Percentiles rank a stretch among this genome's conserved stretches.
Conservation (phyloP, 2,329 filamentous ascomycete species). For the Endothia cerciana region DNA sequence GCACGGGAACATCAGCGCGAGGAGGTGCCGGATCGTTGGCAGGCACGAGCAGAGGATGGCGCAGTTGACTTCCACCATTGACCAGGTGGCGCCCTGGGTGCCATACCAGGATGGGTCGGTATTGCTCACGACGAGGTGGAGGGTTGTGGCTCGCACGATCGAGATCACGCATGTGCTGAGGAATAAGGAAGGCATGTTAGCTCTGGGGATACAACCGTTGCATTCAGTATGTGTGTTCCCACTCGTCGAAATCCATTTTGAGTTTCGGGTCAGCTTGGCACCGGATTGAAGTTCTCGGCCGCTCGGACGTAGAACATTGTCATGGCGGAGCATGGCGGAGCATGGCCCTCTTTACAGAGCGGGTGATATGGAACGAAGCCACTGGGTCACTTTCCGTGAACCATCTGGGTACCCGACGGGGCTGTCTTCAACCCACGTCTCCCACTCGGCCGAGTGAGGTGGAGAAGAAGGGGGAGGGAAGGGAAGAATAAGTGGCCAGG, state of each 20-base stretch:
- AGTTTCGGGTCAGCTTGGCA: not conserved
- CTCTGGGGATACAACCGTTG: not conserved
- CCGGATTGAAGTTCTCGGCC: too few species aligned
- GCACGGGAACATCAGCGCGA: conserved; percentile 31
- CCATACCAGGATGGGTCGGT: conserved; percentile 41
- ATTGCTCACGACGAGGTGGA: conserved; percentile 34
- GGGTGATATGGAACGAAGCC: too few species aligned
- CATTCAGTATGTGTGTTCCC: not conserved
- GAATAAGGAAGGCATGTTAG: not conserved
- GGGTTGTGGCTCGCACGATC: conserved; percentile 40
- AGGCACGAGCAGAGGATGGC: conserved; percentile 46
- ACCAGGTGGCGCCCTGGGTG: conserved; percentile 41
- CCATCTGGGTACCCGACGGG: too few species aligned
- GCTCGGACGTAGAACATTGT: too few species aligned
- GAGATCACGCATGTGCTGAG: conserved; percentile 38
- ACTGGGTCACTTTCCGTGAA: too few species aligned
- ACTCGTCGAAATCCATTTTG: not conserved
- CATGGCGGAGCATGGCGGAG: too few species aligned
- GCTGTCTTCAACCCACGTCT: too few species aligned
- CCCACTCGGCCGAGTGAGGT: too few species aligned
- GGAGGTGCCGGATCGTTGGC: conserved; percentile 42
- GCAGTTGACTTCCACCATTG: conserved; percentile 44
- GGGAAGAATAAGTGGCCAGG: not conserved
- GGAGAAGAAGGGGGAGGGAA: not conserved
- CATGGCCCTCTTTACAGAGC: too few species aligned